Evolutionary conservation across 148 eudicot genomes (phyloP), one percentile per base, ranked within the genome.

Genomic region (Chenopodium berlandieri): DNA sequence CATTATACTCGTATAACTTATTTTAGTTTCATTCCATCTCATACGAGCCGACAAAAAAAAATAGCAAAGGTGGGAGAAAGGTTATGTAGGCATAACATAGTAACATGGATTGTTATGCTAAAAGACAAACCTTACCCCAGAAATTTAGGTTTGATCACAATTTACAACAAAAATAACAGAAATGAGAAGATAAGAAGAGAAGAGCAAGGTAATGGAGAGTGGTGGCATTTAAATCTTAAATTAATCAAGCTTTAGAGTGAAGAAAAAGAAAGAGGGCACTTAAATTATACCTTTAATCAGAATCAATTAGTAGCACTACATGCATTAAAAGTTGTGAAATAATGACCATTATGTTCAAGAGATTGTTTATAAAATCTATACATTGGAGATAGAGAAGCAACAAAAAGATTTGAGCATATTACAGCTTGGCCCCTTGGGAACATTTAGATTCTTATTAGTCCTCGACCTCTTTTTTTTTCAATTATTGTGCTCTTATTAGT

Each of bases 271-370:
- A 83, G 30, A 22, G 71, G 56, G 47, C 80, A 79, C 86, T 84
- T 84, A 80, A 80, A 70, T 84, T 58, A 69, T 68, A 75, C 23
- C 78, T 67, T 75, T 31, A 79, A 75, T 71, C 50, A 58, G 80
- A 56, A 32, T 64, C 50, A 71, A 77, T 82, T 79, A 62, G 27
- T 67, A 48, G 30, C 27, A 22, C 58, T 76, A 34, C 79, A 76
- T 77, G 80, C 86, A 83, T 79, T 72, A 79, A 83, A 83, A 80
- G 83, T 1, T 27, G 77, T 65, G 34, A 84, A n/a, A 58, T 68
- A 17, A 68, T 56, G 66, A 31, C 52, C 47, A 10, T 84, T 56
- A 56, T 56, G 73, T 68, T 34, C 75, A 69, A 75, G 54, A 30
- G 34, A 31, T n/a, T 37, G 48, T 54, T 73, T 30, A 78, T 60